A percentile compares a stretch with the other conserved stretches of the same genome.
Evolutionary conservation across 2,329 filamentous ascomycete species (phyloP).

Genomic region (Fusarium incarnatum): DNA sequence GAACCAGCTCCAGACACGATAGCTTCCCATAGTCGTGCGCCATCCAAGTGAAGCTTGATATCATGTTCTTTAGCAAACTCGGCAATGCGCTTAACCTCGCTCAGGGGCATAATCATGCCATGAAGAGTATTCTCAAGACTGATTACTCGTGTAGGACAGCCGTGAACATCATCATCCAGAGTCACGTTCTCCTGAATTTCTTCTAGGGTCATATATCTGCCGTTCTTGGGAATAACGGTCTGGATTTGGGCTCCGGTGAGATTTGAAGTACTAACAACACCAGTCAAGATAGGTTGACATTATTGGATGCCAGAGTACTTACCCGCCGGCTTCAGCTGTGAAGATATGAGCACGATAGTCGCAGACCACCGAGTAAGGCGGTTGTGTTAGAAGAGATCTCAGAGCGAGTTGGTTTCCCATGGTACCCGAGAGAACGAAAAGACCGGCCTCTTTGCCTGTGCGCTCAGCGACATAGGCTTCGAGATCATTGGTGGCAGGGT

Average conservation of each 20-base stretch:
- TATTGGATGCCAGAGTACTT: conserved; percentile 31
- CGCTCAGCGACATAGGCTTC: conserved; percentile 79
- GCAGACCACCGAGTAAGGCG: conserved; percentile 83
- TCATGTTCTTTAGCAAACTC: conserved; percentile 73
- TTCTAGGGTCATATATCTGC: conserved; percentile 78
- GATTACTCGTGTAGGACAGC: conserved; percentile 83
- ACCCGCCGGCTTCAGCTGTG: conserved; percentile 73
- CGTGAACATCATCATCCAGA: conserved; percentile 77
- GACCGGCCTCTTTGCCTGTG: conserved; percentile 78
- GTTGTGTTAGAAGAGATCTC: conserved; percentile 79
- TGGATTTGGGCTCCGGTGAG: conserved; percentile 78
- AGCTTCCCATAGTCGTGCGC: conserved; percentile 85
- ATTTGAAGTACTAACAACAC: conserved; percentile 68
- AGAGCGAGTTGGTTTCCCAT: conserved; percentile 94
- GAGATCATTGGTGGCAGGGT: conserved; percentile 80
- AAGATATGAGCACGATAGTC: conserved; percentile 84
- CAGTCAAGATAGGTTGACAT: background rate
- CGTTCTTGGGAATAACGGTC: conserved; percentile 75
- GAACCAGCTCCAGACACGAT: conserved; percentile 76
- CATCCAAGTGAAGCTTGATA: conserved; percentile 81
- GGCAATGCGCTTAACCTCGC: conserved; percentile 76
- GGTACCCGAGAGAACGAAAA: conserved; percentile 89
- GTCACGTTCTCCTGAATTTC: conserved; percentile 77
- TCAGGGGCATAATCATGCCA: conserved; percentile 81
- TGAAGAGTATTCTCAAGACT: conserved; percentile 87